Conservation (phyloP, 1,139 yeast genomes). For the Kodamaea alishanica region DNA sequence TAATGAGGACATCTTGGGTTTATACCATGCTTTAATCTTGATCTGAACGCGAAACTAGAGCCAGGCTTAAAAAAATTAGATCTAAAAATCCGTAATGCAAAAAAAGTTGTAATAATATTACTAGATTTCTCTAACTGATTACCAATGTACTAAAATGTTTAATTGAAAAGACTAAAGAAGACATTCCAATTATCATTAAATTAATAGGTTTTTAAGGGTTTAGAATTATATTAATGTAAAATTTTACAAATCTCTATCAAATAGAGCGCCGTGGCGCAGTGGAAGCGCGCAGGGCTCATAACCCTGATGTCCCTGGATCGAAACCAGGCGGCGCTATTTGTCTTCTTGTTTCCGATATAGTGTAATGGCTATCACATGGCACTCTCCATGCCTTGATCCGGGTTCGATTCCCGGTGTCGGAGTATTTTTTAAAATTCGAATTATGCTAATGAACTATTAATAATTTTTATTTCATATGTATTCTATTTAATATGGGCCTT, state of each 20-base stretch:
- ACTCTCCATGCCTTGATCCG: constrained; percentile 76
- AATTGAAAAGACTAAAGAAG: too few relatives aligned
- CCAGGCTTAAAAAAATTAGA: too few relatives aligned
- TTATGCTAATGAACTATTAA: background rate
- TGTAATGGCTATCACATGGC: constrained; percentile 78
- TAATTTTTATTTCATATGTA: background rate
- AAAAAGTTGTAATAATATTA: too few relatives aligned
- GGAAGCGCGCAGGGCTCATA: constrained; percentile 99
- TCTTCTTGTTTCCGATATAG: constrained; percentile 46
- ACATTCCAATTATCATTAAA: too few relatives aligned
- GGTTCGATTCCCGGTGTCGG: constrained; percentile 80
- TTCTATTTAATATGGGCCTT: constrained; percentile 42
- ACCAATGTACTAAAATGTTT: too few relatives aligned
- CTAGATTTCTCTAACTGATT: too few relatives aligned
- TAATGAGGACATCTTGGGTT: constrained; percentile 55
- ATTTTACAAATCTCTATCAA: background rate
- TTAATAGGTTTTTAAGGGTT: background rate
- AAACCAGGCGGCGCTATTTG: constrained; percentile 93
- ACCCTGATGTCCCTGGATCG: constrained; percentile 99
- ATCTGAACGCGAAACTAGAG: too few relatives aligned
- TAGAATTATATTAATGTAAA: background rate
- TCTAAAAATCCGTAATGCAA: too few relatives aligned
- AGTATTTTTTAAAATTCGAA: constrained; percentile 18
- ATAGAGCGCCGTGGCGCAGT: constrained; percentile 89
- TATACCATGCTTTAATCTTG: too few relatives aligned